Evolutionary conservation across 495 filamentous ascomycete species (phyloP).

Genomic region (Parmelia sp.): DNA sequence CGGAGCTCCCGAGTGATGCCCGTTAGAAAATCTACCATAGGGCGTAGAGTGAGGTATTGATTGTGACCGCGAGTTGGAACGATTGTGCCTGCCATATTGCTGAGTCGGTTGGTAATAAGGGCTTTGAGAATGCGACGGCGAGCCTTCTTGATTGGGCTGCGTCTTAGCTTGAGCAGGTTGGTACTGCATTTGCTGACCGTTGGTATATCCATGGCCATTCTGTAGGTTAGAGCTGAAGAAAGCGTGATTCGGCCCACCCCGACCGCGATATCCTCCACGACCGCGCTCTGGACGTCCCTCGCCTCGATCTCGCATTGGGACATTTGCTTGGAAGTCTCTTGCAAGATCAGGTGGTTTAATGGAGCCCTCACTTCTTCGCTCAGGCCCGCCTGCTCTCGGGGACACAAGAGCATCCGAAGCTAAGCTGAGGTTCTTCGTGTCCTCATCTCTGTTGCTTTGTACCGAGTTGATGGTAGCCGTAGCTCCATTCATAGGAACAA

Average conservation of each 20-base stretch:
- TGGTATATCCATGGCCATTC: slow-evolving; percentile 34
- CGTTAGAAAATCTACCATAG: slow-evolving; percentile 29
- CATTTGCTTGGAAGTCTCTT: slow-evolving; percentile 26
- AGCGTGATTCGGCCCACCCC: slow-evolving; percentile 41
- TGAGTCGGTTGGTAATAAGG: slow-evolving; percentile 14
- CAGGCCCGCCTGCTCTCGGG: slow-evolving; percentile 17
- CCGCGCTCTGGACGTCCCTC: slow-evolving; percentile 47
- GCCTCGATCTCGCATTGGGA: slow-evolving; percentile 36
- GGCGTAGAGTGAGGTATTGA: slow-evolving; percentile 40
- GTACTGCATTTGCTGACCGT: slow-evolving; percentile 41
- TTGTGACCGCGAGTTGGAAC: slow-evolving; percentile 44
- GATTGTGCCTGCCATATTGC: slow-evolving; percentile 29
- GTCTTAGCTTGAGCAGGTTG: slow-evolving; percentile 26
- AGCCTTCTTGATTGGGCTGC: slow-evolving; percentile 24
- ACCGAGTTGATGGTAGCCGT: slow-evolving; percentile 1
- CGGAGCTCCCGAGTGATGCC: slow-evolving; percentile 26
- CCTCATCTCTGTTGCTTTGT: slow-evolving; percentile 8
- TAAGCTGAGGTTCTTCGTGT: slow-evolving; percentile 17
- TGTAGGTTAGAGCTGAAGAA: slow-evolving; percentile 37
- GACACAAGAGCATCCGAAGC: slow-evolving; percentile 18
- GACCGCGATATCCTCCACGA: slow-evolving; percentile 49
- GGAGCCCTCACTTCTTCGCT: slow-evolving; percentile 26
- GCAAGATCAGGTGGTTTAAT: slow-evolving; percentile 23
- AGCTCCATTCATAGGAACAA: background rate
- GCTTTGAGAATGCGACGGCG: slow-evolving; percentile 25